Evolutionary conservation across 345 rosid genomes (phyloP).

Genomic region (Turnera subulata): DNA sequence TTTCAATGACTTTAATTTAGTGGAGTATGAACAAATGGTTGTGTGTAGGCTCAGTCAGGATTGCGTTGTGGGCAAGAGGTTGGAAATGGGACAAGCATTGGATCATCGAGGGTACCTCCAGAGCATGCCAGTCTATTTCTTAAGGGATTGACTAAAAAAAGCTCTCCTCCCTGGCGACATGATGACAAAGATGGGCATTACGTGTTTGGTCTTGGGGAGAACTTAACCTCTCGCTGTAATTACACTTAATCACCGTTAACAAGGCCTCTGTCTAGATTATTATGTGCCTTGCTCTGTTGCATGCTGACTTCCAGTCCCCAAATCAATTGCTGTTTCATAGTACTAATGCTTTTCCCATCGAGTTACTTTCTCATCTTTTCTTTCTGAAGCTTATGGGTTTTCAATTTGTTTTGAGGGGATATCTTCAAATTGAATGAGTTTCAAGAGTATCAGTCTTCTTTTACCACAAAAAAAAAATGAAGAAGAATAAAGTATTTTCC

Average conservation of each 20-base stretch:
- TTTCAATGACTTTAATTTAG: conserved; percentile 30
- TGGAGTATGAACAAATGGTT: conserved; percentile 47
- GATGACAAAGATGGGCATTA: conserved; percentile 82
- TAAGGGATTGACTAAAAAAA: conserved; percentile 54
- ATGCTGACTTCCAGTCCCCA: not conserved
- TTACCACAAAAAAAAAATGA: not conserved
- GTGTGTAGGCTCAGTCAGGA: conserved; percentile 71
- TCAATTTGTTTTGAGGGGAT: not conserved
- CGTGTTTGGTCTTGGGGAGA: conserved; percentile 65
- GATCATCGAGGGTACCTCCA: conserved; percentile 45
- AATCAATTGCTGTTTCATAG: not conserved
- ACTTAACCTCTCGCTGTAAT: conserved; percentile 72
- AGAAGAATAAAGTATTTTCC: not conserved
- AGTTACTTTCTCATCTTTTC: not conserved
- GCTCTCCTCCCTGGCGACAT: conserved; percentile 61
- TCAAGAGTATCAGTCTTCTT: not conserved
- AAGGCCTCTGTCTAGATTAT: conserved; percentile 16
- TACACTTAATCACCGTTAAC: conserved; percentile 40
- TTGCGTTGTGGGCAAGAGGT: conserved; percentile 50
- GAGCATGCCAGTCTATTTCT: conserved; percentile 45
- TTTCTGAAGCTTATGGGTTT: not conserved
- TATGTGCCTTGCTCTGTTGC: conserved; percentile 13
- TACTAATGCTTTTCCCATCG: not conserved
- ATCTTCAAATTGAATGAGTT: not conserved
- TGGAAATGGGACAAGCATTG: conserved; percentile 57